These are phyloP conservation scores for Ormosia semicastrata DNA, from an alignment of 306 rosid genomes.

Conservation along the genomic window DNA sequence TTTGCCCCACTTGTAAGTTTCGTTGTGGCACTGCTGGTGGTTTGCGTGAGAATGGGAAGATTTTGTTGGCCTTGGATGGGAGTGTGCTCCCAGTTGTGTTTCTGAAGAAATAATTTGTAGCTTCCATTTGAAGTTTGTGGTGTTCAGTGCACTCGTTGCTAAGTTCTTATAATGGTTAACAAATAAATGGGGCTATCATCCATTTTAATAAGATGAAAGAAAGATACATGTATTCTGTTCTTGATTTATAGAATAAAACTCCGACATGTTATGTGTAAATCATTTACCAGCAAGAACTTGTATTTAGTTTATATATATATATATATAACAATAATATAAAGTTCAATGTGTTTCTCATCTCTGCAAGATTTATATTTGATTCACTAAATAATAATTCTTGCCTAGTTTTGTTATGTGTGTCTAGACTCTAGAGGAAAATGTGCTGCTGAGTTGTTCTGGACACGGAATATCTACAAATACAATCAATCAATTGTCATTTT, in stretches of 20 bases:
- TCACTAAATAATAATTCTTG: no score
- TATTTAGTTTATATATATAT: neutral
- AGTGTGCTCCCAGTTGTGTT: conserved; percentile 37
- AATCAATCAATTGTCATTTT: no score
- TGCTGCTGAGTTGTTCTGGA: no score
- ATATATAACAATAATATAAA: no score
- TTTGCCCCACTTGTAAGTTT: conserved; percentile 48
- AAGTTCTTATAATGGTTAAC: neutral
- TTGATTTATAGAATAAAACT: conserved; percentile 7
- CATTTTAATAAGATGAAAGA: neutral
- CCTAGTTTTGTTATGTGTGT: no score
- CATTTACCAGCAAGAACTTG: neutral
- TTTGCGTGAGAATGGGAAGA: conserved; percentile 46
- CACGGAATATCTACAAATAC: no score
- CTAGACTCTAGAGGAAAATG: no score
- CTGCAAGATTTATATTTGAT: no score
- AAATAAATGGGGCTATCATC: neutral
- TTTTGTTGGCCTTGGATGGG: conserved; percentile 57
- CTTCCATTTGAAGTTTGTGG: neutral
- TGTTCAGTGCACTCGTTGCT: neutral
- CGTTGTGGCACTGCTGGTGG: conserved; percentile 38
- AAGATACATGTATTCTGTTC: neutral
- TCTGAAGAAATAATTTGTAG: neutral
- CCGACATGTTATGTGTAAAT: neutral
- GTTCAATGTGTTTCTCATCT: no score